Conservation (phyloP, 164 flowering plant genomes). For the Aristolochia contorta region DNA sequence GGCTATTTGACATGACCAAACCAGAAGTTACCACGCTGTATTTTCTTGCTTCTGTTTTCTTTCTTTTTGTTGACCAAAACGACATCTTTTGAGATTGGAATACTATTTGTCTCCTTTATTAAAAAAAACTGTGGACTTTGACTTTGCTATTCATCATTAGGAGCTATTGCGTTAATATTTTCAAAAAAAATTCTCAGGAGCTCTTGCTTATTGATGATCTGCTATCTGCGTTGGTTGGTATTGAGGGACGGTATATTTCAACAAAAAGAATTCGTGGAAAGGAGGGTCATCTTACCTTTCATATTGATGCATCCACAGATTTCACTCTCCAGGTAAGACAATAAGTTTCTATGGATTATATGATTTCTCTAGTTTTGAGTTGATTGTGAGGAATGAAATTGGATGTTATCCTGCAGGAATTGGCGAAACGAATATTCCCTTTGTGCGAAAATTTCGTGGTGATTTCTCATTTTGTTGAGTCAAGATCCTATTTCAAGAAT, state of each 20-base stretch:
- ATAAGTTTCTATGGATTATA: neutral
- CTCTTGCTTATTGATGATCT: constrained; percentile 88
- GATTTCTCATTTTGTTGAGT: constrained; percentile 84
- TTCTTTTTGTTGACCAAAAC: too few species aligned
- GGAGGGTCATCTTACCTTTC: constrained; percentile 47
- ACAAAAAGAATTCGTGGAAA: constrained; percentile 51
- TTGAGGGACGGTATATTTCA: constrained; percentile 82
- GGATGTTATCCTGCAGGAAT: constrained; percentile 46
- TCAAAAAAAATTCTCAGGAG: constrained; percentile 39
- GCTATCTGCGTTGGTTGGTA: constrained; percentile 77
- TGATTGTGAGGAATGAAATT: neutral
- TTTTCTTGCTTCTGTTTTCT: too few species aligned
- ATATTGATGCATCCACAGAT: constrained; percentile 84
- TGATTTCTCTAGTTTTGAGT: neutral
- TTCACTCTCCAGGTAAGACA: constrained; percentile 70
- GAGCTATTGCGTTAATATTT: neutral
- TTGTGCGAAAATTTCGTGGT: constrained; percentile 74
- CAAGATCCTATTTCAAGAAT: constrained; percentile 85
- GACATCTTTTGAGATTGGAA: neutral
- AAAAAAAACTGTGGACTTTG: neutral
- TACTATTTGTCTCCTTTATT: neutral
- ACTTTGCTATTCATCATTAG: neutral
- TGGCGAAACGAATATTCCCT: constrained; percentile 76
- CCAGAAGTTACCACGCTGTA: too few species aligned
- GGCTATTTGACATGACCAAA: too few species aligned